Evolutionary conservation across 2,329 filamentous ascomycete genomes (phyloP), one percentile per base, ranked within the genome.

Genomic region (Gliomastix tumulicola): DNA sequence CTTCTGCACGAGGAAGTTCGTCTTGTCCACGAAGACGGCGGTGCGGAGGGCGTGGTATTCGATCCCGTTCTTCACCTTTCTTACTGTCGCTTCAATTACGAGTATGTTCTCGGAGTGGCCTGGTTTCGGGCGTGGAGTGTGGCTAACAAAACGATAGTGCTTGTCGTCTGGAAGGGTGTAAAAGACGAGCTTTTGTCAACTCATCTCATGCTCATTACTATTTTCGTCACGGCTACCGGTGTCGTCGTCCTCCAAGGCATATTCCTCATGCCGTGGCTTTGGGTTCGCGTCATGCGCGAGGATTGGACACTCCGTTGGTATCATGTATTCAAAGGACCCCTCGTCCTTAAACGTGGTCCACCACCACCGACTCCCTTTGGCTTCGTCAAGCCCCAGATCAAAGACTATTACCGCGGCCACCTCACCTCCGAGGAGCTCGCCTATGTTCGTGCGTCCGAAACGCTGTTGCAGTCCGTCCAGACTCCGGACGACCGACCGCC

Each of bases 221-320:
- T 70, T 27, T 57, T 76, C 34, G 59, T 59, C 25, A 60, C 66
- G 10, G 64, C 67, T 21, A 51, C 49, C 2, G 68, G 57, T 20
- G 62, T 66, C 4, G 55, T 59, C 2, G 35, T 64, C 4, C 44
- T 76, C 9, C 54, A 69, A 21, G 50, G 50, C 32, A 40, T 66
- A 30, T 76, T 76, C 47, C 57, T 76, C 40, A 55, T 77, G 6
- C 72, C 74, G 2, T 77, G 63, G 41, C 54, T 76, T 20, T 65
- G 73, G 53, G 60, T 66, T 21, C 63, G 65, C 19, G 63, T 76
- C 16, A 54, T 74, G 42, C 56, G 61, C 34, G 63, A 72, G 28
- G 73, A 77, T 45, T 72, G 68, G 62, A 62, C 64, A 13, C 48
- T 76, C 7, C 66, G 61, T 40, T 63, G 62, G 55, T 72, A 65